phyloP scores from a whole-genome alignment of 768 basidiomycete genomes.

The Boletus tomentosulus region DNA sequence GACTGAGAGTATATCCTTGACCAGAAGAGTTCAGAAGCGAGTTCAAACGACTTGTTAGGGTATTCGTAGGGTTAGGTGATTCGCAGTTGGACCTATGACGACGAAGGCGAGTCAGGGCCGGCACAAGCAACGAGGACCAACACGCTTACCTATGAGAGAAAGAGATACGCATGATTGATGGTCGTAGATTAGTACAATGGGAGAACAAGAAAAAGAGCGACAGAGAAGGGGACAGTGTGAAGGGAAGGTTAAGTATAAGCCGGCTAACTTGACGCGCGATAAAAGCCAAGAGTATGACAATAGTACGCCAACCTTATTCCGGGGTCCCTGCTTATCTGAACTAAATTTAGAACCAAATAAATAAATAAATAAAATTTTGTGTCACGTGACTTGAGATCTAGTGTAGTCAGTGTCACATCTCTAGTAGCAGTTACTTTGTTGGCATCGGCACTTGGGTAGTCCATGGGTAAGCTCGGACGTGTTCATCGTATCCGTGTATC shows the following conservation, averaged over 20 bases:
- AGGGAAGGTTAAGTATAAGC: neutral
- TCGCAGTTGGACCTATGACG: constrained; percentile 19
- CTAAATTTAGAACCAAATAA: neutral
- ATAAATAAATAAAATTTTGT: too few species aligned
- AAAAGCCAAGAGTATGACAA: neutral
- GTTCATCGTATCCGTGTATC: neutral
- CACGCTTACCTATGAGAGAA: constrained; percentile 8
- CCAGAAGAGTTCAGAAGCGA: constrained; percentile 61
- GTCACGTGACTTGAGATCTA: neutral
- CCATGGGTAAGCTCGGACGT: constrained; percentile 18
- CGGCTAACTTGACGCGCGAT: neutral
- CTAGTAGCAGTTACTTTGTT: too few species aligned
- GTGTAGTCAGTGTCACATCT: too few species aligned
- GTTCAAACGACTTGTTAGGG: constrained; percentile 63
- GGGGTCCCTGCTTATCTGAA: neutral
- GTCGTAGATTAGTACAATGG: neutral
- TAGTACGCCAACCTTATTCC: neutral
- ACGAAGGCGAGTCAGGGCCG: constrained; percentile 1
- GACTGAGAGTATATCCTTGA: constrained; percentile 55
- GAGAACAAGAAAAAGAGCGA: neutral
- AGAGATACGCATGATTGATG: constrained; percentile 17
- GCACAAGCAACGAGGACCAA: neutral
- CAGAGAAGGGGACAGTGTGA: neutral
- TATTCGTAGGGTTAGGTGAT: constrained; percentile 55
- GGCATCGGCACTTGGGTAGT: too few species aligned